phyloP scores from a whole-genome alignment of 805 yeast species.

The Candida sithepensis region DNA sequence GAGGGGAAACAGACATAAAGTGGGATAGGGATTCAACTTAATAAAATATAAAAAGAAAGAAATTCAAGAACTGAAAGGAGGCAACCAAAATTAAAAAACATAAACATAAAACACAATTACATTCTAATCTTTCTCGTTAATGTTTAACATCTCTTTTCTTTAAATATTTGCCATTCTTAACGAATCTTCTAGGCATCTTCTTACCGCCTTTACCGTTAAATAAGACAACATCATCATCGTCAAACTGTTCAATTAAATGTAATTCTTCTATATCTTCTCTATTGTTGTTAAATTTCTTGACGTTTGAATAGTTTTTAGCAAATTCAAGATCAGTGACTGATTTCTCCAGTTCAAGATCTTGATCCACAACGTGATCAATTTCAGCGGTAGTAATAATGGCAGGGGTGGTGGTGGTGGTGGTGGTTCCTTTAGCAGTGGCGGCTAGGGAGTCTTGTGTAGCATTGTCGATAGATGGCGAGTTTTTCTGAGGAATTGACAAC shows the following conservation, averaged over 20 bases:
- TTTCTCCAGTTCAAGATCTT: slow-evolving; percentile 28
- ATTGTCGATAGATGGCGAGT: no score
- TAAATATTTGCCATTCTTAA: slow-evolving; percentile 17
- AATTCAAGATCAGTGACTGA: slow-evolving; percentile 32
- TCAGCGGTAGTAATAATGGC: not conserved
- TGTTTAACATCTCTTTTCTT: slow-evolving; percentile 11
- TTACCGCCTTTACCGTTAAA: slow-evolving; percentile 3
- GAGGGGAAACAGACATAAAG: not conserved
- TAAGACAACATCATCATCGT: slow-evolving; percentile 5
- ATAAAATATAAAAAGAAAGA: no score
- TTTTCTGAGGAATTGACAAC: slow-evolving; percentile 16
- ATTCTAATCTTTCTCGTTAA: not conserved
- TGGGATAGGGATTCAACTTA: no score
- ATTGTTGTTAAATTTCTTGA: slow-evolving; percentile 9
- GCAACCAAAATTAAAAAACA: not conserved
- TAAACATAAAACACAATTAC: not conserved
- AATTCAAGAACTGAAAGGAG: no score
- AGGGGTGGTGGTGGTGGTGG: not conserved
- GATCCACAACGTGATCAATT: slow-evolving; percentile 24
- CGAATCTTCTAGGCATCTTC: slow-evolving; percentile 16
- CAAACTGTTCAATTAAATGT: slow-evolving; percentile 2
- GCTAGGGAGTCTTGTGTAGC: no score
- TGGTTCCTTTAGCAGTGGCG: no score
- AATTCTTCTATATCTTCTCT: slow-evolving; percentile 1
- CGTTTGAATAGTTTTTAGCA: slow-evolving; percentile 18